Base-by-base conservation (phyloP, 2,329 filamentous ascomycete species). In the Chaetomiaceae sp. region DNA sequence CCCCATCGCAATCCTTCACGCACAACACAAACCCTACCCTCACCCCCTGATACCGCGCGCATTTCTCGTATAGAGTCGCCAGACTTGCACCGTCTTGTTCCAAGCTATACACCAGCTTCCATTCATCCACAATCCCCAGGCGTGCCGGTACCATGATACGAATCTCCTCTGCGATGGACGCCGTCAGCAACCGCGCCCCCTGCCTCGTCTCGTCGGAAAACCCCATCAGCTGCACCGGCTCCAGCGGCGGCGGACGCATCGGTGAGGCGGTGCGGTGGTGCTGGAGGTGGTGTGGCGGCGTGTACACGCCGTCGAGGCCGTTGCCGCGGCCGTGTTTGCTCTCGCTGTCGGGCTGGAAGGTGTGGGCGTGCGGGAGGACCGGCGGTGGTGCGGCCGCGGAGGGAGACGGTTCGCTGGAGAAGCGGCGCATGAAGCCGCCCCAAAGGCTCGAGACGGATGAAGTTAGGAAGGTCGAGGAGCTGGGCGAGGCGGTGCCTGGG, bases 21-120 rank as follows among this genome's bases (percentile, higher is more conserved):
- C 96, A 89, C 5, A 99, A 78, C 46, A 97, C 89, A 68, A 95
- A 99, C 5, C 91, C 92, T 16, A 89, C 89, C 53, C 91, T 82
- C 56, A 82, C 75, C 11, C 83, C 79, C 41, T 80, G 74, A 64
- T 85, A 87, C 14, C 78, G 74, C 41, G 85, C 82, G 64, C 86
- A 89, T 61, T 87, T 84, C 61, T 90, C 80, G 67, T 97, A 99
- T 27, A 99, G 73, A 0, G 94, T 97, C 9, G 81, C 80, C 32
- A 99, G 72, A 58, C 89, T 94, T 47, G 91, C 89, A 11, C 94
- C 94, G 69, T 99, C 85, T 70, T 95, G 87, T 64, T 96, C 91
- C 32, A 99, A 76, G 60, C 89, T 95, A 72, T 97, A 99, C 33
- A 86, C 80, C 46, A 97, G 73, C 49, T 78, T 79, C 94, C 94